phyloP scores from a whole-genome alignment of 2,329 filamentous ascomycete species.

The Colletotrichum chlorophyti region DNA sequence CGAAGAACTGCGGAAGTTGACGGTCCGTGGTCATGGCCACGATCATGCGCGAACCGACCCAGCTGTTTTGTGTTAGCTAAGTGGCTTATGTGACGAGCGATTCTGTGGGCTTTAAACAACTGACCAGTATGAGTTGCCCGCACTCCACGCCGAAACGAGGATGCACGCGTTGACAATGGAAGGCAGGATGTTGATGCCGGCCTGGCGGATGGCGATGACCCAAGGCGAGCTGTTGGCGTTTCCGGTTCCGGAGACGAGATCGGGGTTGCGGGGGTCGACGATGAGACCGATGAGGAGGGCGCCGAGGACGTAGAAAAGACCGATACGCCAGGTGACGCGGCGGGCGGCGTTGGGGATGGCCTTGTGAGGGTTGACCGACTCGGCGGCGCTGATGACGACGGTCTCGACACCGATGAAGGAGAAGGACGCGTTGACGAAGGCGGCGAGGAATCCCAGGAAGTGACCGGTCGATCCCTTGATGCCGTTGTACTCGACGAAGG shows the following conservation, averaged over 20 bases:
- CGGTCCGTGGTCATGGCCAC: constrained; percentile 40
- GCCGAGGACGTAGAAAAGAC: constrained; percentile 52
- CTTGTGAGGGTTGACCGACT: constrained; percentile 49
- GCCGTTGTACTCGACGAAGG: constrained; percentile 54
- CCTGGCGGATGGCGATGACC: constrained; percentile 50
- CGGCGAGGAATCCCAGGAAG: constrained; percentile 62
- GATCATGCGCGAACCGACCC: constrained; percentile 49
- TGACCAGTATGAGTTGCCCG: constrained; percentile 49
- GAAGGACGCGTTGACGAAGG: constrained; percentile 57
- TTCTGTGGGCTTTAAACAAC: too few species aligned
- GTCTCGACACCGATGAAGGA: constrained; percentile 41
- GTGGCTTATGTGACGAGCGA: too few species aligned
- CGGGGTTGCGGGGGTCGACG: constrained; percentile 44
- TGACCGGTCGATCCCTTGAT: constrained; percentile 56
- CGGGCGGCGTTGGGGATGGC: constrained; percentile 51
- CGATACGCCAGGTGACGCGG: constrained; percentile 52
- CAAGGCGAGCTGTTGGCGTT: constrained; percentile 51
- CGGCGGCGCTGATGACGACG: constrained; percentile 49
- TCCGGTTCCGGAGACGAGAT: constrained; percentile 45
- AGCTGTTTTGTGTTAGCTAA: too few species aligned
- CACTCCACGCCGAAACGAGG: constrained; percentile 52
- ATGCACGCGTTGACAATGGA: constrained; percentile 57
- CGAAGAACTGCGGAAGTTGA: constrained; percentile 43
- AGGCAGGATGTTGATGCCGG: constrained; percentile 45
- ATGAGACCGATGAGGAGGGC: constrained; percentile 52